Evolutionary conservation across 2,329 filamentous ascomycete species (phyloP), one percentile per base, ranked within the genome.

Genomic region (Phoma herbarum): DNA sequence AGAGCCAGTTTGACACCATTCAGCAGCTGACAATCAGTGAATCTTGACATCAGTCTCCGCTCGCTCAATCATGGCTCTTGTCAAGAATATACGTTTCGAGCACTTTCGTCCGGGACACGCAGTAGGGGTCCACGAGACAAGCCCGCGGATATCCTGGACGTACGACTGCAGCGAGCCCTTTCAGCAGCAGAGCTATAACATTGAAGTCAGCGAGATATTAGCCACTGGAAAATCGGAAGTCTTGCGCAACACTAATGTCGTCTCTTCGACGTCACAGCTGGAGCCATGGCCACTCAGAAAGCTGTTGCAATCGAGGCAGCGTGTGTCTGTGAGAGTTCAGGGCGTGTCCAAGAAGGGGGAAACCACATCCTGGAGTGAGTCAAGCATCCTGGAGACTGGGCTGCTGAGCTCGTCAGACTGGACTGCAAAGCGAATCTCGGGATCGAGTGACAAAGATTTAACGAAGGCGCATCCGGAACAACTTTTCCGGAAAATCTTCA

Each of bases 391-490:
- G 4, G 49, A 52, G 18, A 28, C 8, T 2, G 41, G 49, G 4
- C 23, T 52, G 10, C 22, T 45, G 2, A 20, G 18, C 41, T 14
- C 41, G 16, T 20, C 49, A 4, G 49, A 52, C 22, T 52, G 49
- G 49, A n/a, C n/a, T 18, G 29, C 41, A 10, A 23, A 45, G 2
- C 26, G 49, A 1, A 52, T 52, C 8, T 7, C 49, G 10, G 29
- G 39, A 3, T 9, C 22, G 1, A 4, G 18, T 3, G 16, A 2
- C 5, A 44, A 41, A 11, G 49, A 52, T 23, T 9, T 10, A 20
- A 44, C 49, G 4, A 45, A 52, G 22, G 37, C 49, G 3, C 28
- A 52, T 22, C 49, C 49, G 11, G 49, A 52, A 41, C 41, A 44
- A 22, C 41, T 52, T 6, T 45, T 52, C 41, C 29, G 49, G 8